Conservation (phyloP, 2,329 filamentous ascomycete genomes). For the Cladosporium sp. region DNA sequence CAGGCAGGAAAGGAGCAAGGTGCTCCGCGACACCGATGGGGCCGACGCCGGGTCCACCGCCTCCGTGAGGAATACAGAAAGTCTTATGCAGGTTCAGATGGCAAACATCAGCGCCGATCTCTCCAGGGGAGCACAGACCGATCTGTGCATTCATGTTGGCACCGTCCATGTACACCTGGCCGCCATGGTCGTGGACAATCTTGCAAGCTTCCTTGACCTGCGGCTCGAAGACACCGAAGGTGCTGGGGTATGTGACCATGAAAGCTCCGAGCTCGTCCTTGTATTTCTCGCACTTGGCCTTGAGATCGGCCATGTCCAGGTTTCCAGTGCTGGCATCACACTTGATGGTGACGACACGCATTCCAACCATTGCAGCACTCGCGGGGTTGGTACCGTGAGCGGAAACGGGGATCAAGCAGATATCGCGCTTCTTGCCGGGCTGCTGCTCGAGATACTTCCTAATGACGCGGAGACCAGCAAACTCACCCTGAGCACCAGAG, state of each 20-base stretch:
- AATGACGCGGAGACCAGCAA: constrained; percentile 82
- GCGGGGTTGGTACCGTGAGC: constrained; percentile 95
- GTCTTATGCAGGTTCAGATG: constrained; percentile 98
- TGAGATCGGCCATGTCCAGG: constrained; percentile 77
- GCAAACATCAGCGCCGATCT: constrained; percentile 94
- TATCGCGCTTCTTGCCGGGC: constrained; percentile 66
- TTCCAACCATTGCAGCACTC: constrained; percentile 90
- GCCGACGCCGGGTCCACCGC: constrained; percentile 86
- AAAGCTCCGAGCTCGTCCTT: constrained; percentile 80
- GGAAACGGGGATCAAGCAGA: constrained; percentile 90
- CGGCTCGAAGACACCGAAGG: constrained; percentile 91
- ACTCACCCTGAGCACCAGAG: constrained; percentile 92
- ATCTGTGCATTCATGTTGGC: constrained; percentile 99
- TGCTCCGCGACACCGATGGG: constrained; percentile 87
- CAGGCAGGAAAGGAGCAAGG: constrained; percentile 69
- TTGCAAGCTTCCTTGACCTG: constrained; percentile 78
- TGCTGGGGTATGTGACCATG: constrained; percentile 96
- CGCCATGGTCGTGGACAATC: constrained; percentile 78
- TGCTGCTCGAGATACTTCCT: constrained; percentile 72
- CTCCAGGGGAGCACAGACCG: constrained; percentile 85
- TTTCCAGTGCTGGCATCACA: constrained; percentile 84
- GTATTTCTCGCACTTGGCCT: constrained; percentile 84
- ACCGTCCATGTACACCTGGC: constrained; percentile 97
- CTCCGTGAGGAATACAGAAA: constrained; percentile 95
- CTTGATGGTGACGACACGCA: constrained; percentile 89